Evolutionary conservation across 1,139 yeast genomes (phyloP), one percentile per base, ranked within the genome.

Genomic region (Kluyveromyces sp.): DNA sequence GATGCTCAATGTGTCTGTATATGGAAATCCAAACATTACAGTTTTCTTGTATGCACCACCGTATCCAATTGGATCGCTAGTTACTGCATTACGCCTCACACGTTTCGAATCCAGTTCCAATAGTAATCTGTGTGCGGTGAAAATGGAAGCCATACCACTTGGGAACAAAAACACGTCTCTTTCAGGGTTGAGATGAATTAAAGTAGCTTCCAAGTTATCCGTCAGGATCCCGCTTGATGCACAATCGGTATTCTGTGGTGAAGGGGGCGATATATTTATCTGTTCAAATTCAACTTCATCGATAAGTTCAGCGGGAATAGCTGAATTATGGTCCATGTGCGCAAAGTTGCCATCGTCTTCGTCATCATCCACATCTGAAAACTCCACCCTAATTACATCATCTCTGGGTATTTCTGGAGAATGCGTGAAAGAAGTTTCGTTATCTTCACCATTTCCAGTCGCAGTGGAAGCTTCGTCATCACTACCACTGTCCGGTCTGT

Each of bases 21-120:
- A 92, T 4, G 97, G 96, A 66, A 90, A 89, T 0, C 98, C 97
- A 66, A 85, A 89, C 67, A 95, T 85, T 1, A 89, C 95, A 0
- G 95, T 81, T 63, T 87, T 86, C 54, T 75, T 72, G 37, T 72
- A 71, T 3, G 66, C 60, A 3, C 51, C 46, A 1, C 64, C 64
- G 37, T 58, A 59, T 5, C 63, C 64, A 3, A 57, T 48, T 15
- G 52, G 45, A 35, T 32, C 39, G 37, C 38, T 33, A 31, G 21
- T n/a, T 29, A 36, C 57, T 30, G 49, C 44, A 15, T 57, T 53
- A 31, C 64, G 52, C 33, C 49, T 51, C 3, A 62, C 64, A 32
- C 66, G 52, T 33, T 55, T 55, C 10, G 62, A 48, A 45, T 64
- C 68, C 8, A 57, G 57, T 15, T 71, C 66, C 52, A 88, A 66